Conservation (phyloP, 2,329 filamentous ascomycete species). For the Ambrosiella beaveri region DNA sequence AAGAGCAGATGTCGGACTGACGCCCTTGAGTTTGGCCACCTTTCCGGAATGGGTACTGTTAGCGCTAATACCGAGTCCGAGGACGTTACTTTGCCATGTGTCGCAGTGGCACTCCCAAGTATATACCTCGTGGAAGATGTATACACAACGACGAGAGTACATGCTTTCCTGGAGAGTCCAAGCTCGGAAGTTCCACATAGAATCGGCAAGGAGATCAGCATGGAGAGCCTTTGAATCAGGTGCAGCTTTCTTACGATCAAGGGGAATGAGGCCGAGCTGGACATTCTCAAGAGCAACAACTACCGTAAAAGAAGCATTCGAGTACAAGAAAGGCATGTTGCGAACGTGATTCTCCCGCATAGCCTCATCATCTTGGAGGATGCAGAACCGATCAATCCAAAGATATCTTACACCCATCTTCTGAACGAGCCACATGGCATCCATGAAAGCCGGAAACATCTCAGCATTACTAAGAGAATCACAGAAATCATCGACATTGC, state of each 20-base stretch:
- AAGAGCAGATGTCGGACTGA: conserved; percentile 13
- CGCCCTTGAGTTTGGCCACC: not conserved
- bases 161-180: conserved; percentile 29
- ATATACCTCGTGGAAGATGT: conserved; percentile 26
- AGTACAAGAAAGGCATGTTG: conserved; percentile 29
- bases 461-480: conserved; percentile 22
- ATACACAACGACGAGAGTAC: conserved; percentile 27
- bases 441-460: conserved; percentile 25
- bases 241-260: conserved; percentile 21
- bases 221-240: conserved; percentile 18
- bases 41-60: not conserved
- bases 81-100: conserved; percentile 20
- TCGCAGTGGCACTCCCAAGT: conserved; percentile 32
- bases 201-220: conserved; percentile 23
- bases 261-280: conserved; percentile 22
- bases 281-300: conserved; percentile 26
- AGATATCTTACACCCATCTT: conserved; percentile 27
- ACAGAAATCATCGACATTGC: conserved; percentile 23
- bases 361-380: conserved; percentile 26
- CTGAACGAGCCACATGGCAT: conserved; percentile 27
- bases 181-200: conserved; percentile 24
- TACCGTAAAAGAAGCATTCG: conserved; percentile 28
- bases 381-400: conserved; percentile 30
- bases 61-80: conserved; percentile 7
- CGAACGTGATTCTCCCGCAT: conserved; percentile 24